phyloP scores from a whole-genome alignment of 495 filamentous ascomycete species.

The Bacidia gigantensis region DNA sequence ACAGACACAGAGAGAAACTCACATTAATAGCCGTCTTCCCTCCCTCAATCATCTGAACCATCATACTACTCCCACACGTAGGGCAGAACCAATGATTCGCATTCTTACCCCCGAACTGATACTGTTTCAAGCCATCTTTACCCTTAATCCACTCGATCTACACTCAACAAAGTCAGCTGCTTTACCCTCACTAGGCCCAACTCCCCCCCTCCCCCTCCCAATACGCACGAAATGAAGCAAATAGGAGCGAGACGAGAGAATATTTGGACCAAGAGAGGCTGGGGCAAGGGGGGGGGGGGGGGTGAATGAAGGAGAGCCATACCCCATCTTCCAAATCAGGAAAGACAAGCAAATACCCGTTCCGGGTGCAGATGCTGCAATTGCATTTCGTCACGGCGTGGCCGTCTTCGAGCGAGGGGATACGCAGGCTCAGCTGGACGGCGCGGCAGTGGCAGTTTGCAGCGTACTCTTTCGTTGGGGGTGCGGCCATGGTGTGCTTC shows the following conservation, averaged over 20 bases:
- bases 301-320: not conserved
- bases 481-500: not conserved
- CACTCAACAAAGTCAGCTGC: too few relatives aligned
- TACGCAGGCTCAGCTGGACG: constrained; percentile 32
- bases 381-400: constrained; percentile 34
- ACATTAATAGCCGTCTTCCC: constrained; percentile 24
- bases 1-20: too few relatives aligned
- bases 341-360: constrained; percentile 31
- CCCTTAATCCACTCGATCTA: constrained; percentile 15
- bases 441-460: constrained; percentile 44
- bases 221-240: too few relatives aligned
- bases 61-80: constrained; percentile 28
- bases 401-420: constrained; percentile 18
- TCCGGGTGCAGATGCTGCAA: constrained; percentile 36
- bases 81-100: constrained; percentile 31
- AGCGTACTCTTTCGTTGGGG: constrained; percentile 22
- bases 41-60: constrained; percentile 19
- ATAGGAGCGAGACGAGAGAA: too few relatives aligned
- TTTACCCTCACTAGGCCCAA: too few relatives aligned
- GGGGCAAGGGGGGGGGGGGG: not conserved
- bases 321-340: constrained; percentile 19
- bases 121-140: constrained; percentile 20
- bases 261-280: not conserved
- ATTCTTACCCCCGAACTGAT: constrained; percentile 25
- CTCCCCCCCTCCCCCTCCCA: too few relatives aligned